A percentile compares a stretch with the other conserved stretches of the same genome.
Evolutionary conservation across 805 yeast genomes (phyloP).

Genomic region (Isabelozyma gotoi): DNA sequence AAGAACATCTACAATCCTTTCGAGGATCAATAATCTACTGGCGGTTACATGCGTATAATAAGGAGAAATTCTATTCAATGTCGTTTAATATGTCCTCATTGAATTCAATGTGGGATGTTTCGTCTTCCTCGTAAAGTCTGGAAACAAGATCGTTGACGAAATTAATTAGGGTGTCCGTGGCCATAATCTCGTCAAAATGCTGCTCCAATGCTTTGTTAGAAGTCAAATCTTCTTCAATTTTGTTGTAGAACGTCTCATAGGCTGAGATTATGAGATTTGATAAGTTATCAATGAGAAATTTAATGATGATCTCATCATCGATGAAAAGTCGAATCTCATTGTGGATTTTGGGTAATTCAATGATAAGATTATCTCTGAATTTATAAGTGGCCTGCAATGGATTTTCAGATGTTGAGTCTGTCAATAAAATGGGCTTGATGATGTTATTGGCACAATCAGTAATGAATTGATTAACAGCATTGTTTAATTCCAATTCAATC

Average conservation of each 20-base stretch:
- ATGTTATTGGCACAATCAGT: conserved; percentile 47
- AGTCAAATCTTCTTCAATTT: conserved; percentile 20
- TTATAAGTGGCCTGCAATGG: conserved; percentile 31
- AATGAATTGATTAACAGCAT: conserved; percentile 67
- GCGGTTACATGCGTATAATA: not conserved
- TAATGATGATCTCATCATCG: conserved; percentile 47
- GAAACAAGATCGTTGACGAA: conserved; percentile 41
- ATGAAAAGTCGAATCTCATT: conserved; percentile 54
- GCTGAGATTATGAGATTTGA: conserved; percentile 52
- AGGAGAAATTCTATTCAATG: conserved; percentile 13
- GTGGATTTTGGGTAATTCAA: conserved; percentile 57
- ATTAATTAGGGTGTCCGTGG: conserved; percentile 58
- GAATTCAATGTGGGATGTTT: conserved; percentile 11
- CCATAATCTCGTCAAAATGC: conserved; percentile 54
- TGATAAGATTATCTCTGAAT: conserved; percentile 50
- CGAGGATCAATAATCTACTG: conserved; percentile 60
- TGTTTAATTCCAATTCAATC: conserved; percentile 69
- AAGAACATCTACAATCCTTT: conserved; percentile 84
- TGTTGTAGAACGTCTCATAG: conserved; percentile 53
- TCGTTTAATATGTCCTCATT: conserved; percentile 27
- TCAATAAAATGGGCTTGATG: conserved; percentile 37
- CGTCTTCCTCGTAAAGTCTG: conserved; percentile 20
- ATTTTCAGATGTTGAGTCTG: conserved; percentile 15
- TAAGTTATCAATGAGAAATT: conserved; percentile 29
- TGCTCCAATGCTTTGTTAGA: conserved; percentile 17